Evolutionary conservation across 2,329 filamentous ascomycete species (phyloP).

Genomic region (Ophiostoma ulmi): DNA sequence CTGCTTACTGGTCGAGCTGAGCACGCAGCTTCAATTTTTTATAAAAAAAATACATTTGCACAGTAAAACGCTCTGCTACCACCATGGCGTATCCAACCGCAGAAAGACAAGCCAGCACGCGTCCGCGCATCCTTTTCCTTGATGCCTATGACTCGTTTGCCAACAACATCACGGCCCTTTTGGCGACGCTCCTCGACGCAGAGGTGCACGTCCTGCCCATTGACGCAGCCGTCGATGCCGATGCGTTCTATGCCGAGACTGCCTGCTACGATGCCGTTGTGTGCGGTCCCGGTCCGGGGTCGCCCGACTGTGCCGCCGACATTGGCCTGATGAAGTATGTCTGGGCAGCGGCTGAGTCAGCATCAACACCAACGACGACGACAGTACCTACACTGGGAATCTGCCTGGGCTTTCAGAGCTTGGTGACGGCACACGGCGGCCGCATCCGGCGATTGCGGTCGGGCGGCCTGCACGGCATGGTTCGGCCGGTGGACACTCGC

Average conservation of each 20-base stretch:
- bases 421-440: slow-evolving; percentile 61
- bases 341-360: slow-evolving; percentile 49
- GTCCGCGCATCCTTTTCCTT: slow-evolving; percentile 67
- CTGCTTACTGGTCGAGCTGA: not conserved
- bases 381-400: slow-evolving; percentile 70
- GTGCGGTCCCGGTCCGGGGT: slow-evolving; percentile 84
- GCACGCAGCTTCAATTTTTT: not conserved
- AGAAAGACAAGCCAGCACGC: not conserved
- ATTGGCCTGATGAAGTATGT: slow-evolving; percentile 75
- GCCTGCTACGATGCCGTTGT: slow-evolving; percentile 74
- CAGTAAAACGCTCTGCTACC: too few relatives aligned
- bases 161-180: slow-evolving; percentile 83
- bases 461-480: slow-evolving; percentile 75
- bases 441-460: slow-evolving; percentile 55
- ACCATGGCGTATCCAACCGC: not conserved
- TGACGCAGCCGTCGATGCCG: slow-evolving; percentile 47
- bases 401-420: slow-evolving; percentile 82
- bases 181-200: slow-evolving; percentile 63
- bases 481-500: slow-evolving; percentile 44
- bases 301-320: slow-evolving; percentile 66
- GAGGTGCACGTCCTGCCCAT: slow-evolving; percentile 69
- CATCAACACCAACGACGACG: too few relatives aligned
- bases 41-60: too few relatives aligned
- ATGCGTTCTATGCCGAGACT: slow-evolving; percentile 48
- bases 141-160: slow-evolving; percentile 97